A percentile compares a stretch with the other conserved stretches of the same genome.
phyloP scores from a whole-genome alignment of 148 eudicot genomes.

The Persicaria tinctoria region DNA sequence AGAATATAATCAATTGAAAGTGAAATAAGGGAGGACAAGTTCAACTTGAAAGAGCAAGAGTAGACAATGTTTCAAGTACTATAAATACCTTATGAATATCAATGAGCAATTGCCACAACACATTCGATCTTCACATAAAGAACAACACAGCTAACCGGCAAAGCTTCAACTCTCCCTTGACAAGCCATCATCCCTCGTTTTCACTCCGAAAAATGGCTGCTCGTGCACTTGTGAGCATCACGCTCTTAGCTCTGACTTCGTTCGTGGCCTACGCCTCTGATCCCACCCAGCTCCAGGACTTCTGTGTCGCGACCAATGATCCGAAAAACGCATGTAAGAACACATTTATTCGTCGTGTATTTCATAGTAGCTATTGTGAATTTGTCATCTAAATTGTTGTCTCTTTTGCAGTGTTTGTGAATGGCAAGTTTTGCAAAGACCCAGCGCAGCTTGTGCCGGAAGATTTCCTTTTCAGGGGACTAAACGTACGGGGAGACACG shows the following conservation, averaged over 20 bases:
- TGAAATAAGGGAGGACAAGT: neutral
- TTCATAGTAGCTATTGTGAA: too few relatives aligned
- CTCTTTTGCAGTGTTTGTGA: slow-evolving; percentile 12
- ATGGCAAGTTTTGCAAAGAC: slow-evolving; percentile 11
- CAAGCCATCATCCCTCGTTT: neutral
- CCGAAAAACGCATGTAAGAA: slow-evolving; percentile 6
- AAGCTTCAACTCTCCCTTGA: neutral
- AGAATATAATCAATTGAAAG: neutral
- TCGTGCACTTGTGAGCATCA: slow-evolving; percentile 5
- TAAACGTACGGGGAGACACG: slow-evolving; percentile 3
- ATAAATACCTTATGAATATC: neutral
- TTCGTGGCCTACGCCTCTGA: slow-evolving; percentile 6
- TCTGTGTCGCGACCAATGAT: slow-evolving; percentile 2
- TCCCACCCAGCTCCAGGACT: slow-evolving; percentile 11
- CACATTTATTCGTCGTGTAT: neutral
- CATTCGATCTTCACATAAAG: neutral
- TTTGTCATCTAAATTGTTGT: neutral
- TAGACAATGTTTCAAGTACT: neutral
- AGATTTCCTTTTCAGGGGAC: slow-evolving; percentile 14
- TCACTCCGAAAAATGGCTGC: neutral
- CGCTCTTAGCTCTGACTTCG: slow-evolving; percentile 9
- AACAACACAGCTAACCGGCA: neutral
- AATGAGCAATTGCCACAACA: neutral
- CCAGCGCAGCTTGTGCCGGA: neutral
- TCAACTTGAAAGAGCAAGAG: neutral